Evolutionary conservation across 2,329 filamentous ascomycete genomes (phyloP).

Genomic region (Pseudocercospora cruenta): DNA sequence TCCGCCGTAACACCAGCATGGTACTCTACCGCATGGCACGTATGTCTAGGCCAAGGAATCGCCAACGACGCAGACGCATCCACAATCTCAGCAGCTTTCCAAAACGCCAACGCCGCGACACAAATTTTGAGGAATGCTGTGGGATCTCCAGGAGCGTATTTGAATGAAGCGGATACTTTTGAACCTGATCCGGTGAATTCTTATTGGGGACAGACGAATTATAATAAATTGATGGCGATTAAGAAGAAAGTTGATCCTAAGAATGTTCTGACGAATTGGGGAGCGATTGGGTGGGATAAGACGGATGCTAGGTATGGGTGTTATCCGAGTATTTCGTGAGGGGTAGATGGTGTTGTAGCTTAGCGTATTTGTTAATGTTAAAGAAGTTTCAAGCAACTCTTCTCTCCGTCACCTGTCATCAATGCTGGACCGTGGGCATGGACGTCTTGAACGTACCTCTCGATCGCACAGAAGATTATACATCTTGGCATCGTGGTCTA

Average conservation of each 20-base stretch:
- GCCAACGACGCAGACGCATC: slow-evolving; percentile 18
- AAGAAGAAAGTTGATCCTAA: slow-evolving; percentile 26
- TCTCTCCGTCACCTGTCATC: no score
- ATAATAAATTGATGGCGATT: slow-evolving; percentile 19
- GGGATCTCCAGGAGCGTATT: slow-evolving; percentile 21
- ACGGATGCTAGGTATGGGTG: slow-evolving; percentile 25
- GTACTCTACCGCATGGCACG: slow-evolving; percentile 23
- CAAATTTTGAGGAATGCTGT: slow-evolving; percentile 15
- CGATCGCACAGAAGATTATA: background rate
- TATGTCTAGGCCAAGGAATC: slow-evolving; percentile 13
- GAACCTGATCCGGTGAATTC: slow-evolving; percentile 17
- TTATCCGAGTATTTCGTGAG: slow-evolving; percentile 16
- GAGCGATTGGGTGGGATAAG: slow-evolving; percentile 25
- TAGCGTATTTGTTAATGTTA: no score
- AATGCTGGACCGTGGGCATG: no score
- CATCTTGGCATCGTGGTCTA: background rate
- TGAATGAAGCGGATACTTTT: slow-evolving; percentile 28
- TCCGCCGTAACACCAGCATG: slow-evolving; percentile 27
- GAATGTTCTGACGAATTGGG: slow-evolving; percentile 27
- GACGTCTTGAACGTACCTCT: background rate
- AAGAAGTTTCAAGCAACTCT: no score
- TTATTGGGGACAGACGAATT: slow-evolving; percentile 27
- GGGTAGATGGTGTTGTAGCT: background rate
- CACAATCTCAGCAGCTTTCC: slow-evolving; percentile 18
- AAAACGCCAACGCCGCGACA: slow-evolving; percentile 16